Evolutionary conservation across 805 yeast species (phyloP).

Genomic region (Ogataea methanolica): DNA sequence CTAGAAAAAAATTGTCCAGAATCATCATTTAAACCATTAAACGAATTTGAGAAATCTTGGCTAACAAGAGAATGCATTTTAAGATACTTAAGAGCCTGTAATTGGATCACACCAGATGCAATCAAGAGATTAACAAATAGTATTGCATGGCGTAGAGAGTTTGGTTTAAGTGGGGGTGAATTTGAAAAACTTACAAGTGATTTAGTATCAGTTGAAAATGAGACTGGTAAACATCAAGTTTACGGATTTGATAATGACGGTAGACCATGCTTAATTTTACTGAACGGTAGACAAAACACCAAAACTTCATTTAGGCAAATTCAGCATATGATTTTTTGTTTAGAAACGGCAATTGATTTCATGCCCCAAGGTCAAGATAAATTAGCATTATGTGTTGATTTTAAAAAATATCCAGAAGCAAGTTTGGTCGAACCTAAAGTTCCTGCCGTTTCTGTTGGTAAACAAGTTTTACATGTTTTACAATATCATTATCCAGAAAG

Average conservation of each 20-base stretch:
- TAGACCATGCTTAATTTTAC: conserved; percentile 88
- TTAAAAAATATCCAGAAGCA: conserved; percentile 68
- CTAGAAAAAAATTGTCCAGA: conserved; percentile 37
- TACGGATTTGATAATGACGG: conserved; percentile 85
- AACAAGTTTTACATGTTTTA: conserved; percentile 83
- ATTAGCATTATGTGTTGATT: conserved; percentile 85
- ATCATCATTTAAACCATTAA: conserved; percentile 33
- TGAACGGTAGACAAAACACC: conserved; percentile 97
- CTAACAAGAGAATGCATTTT: conserved; percentile 83
- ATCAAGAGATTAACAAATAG: conserved; percentile 70
- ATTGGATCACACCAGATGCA: conserved; percentile 73
- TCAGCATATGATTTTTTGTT: conserved; percentile 87
- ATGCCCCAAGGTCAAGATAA: conserved; percentile 98
- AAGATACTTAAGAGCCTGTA: conserved; percentile 88
- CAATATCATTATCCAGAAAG: conserved; percentile 98
- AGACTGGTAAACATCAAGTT: conserved; percentile 86
- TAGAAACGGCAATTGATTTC: conserved; percentile 85
- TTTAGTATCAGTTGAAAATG: conserved; percentile 62
- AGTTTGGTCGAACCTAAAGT: conserved; percentile 34
- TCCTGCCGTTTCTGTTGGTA: conserved; percentile 82
- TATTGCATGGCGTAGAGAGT: conserved; percentile 89
- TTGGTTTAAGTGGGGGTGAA: conserved; percentile 59
- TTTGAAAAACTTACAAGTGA: conserved; percentile 47
- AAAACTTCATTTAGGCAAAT: conserved; percentile 85
- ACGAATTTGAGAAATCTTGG: conserved; percentile 75